Evolutionary conservation across 495 filamentous ascomycete species (phyloP), one percentile per base, ranked within the genome.

Genomic region (Opeltia flavorubescens): DNA sequence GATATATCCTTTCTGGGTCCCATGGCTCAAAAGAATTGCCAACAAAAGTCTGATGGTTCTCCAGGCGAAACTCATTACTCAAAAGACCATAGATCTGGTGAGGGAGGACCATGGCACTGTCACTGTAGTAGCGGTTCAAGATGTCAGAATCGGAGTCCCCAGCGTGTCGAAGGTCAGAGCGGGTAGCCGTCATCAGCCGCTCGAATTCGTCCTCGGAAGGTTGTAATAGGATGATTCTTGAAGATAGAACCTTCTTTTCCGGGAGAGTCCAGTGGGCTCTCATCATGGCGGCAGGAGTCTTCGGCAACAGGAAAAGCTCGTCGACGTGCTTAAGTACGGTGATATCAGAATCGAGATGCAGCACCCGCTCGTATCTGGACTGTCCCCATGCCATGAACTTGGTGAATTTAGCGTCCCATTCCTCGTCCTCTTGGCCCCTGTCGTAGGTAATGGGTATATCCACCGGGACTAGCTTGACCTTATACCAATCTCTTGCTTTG

Each of bases 331-430:
- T 47, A 20, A 85, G 64, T 6, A 88, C 55, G 18, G 71, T 77
- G 17, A 74, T 67, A 50, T 85, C 82, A 13, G 79, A 78, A 59
- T 88, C 83, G 44, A 88, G 69, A 43, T 76, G 67, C 17, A 87
- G 62, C 6, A 88, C 64, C 1, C 84, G 80, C 2, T 68, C 62
- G 54, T 83, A 88, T 49, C 80, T 66, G 4, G 76, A 77, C 47
- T 80, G 72, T 47, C 77, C 79, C 53, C 87, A 88, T 5, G 78
- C 78, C 29, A 81, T 71, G 15, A 86, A 67, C 52, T 87, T 85
- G 38, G 80, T 77, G 51, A 72, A 77, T 39, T 71, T 77, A n/a
- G 70, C 70, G 47, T 75, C 68, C 80, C 77, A 83, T 27, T 73
- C 76, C 33, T 61, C 67, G 67, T 38, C 44, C 36, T 48, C 6